Base-by-base conservation (phyloP, 176 grass and related monocot species). In the Secale cereale region DNA sequence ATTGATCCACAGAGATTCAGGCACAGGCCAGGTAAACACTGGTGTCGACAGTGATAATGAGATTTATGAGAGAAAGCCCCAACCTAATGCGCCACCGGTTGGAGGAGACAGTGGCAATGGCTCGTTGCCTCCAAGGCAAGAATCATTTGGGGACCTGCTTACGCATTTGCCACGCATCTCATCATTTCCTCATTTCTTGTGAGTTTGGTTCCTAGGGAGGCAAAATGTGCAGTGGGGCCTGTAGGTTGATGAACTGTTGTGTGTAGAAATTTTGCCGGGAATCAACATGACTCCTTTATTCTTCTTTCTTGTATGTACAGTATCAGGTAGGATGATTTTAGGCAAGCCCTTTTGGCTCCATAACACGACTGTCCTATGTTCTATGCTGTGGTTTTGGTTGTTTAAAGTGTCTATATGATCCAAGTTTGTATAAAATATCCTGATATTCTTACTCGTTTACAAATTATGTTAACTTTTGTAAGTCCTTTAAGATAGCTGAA, bases 171-270 rank as follows among this genome's bases (percentile, higher is more conserved):
- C 93, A 4, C 87, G 90, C 57, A 94, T 94, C 50, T 84, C 90
- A 36, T 94, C 93, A 15, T 88, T 83, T 65, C 90, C 93, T 39
- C 87, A 92, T 16, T 90, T 94, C 85, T 88, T 94, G 77, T 92
- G 82, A 90, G 46, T 77, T 70, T 54, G 54, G 32, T 48, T 67
- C 70, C 5, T 19, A 60, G n/a, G 41, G 31, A 31, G 19, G 5
- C 25, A 83, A 83, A 78, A 20, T 70, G 65, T 77, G 46, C 10
- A 31, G 50, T 61, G 35, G 30, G 54, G 30, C 11, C 39, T 63
- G 29, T 50, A 48, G 36, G 61, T 59, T 63, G 20, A 48, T 52
- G 23, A 65, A 82, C 52, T 59, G 61, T 25, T 59, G 10, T 43
- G 0, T 76, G 85, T 43, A 76, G 78, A 48, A 59, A 13, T 17